Conservation (phyloP, 768 basidiomycete genomes). For the Cyclocybe aegerita region DNA sequence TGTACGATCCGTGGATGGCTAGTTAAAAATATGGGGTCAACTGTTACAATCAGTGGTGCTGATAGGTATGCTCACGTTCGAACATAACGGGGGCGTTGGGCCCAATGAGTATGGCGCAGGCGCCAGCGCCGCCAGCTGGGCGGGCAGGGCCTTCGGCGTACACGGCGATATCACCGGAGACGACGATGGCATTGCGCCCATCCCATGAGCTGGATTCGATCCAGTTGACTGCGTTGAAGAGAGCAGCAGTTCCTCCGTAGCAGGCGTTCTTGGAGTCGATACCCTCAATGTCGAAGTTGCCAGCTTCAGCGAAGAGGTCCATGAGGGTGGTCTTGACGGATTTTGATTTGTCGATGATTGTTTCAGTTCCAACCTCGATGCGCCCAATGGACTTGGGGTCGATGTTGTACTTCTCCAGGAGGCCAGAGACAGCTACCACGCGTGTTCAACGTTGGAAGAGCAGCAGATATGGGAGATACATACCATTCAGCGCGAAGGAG, state of each 20-base stretch:
- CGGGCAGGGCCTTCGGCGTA: constrained; percentile 95
- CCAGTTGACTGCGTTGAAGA: constrained; percentile 99
- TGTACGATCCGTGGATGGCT: constrained; percentile 96
- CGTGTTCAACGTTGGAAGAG: constrained; percentile 5
- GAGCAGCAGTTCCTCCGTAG: constrained; percentile 97
- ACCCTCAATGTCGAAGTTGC: constrained; percentile 97
- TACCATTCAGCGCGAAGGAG: constrained; percentile 93
- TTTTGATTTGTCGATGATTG: constrained; percentile 99
- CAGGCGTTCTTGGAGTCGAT: constrained; percentile 99
- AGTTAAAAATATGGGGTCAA: constrained; percentile 14
- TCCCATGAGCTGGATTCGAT: constrained; percentile 96
- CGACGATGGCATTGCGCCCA: constrained; percentile 95
- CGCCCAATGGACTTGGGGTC: constrained; percentile 97
- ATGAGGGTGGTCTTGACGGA: constrained; percentile 97
- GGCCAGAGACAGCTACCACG: constrained; percentile 74
- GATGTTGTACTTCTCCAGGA: constrained; percentile 92
- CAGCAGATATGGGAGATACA: constrained; percentile 19
- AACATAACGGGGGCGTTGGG: constrained; percentile 94
- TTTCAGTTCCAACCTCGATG: constrained; percentile 97
- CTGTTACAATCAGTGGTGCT: constrained; percentile 10
- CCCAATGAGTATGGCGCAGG: constrained; percentile 92
- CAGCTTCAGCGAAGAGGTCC: constrained; percentile 92
- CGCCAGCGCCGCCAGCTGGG: constrained; percentile 96
- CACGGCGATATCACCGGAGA: constrained; percentile 95
- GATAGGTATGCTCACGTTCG: constrained; percentile 69